A percentile compares a stretch with the other conserved stretches of the same genome.
phyloP scores from a whole-genome alignment of 1,284 basidiomycete genomes.

The Rhodotorula sp. region DNA sequence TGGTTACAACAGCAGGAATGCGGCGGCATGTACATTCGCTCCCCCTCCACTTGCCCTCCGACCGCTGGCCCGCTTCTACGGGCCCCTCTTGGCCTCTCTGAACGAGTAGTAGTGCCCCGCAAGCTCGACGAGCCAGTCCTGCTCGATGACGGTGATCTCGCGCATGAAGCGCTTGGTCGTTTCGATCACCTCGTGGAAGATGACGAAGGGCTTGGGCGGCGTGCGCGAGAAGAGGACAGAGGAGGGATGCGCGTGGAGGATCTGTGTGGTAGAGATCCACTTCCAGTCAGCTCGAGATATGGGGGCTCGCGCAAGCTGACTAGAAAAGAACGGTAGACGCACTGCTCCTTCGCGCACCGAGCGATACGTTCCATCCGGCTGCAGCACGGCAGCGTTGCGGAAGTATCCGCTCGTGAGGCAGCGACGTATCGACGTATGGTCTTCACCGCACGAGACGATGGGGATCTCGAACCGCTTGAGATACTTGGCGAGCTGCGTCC shows the following conservation, averaged over 20 bases:
- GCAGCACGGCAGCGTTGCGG: conserved; percentile 81
- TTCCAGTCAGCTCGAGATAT: neutral
- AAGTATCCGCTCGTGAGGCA: conserved; percentile 92
- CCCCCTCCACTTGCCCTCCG: too few relatives aligned
- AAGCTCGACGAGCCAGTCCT: conserved; percentile 58
- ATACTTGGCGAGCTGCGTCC: conserved; percentile 88
- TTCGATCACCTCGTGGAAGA: conserved; percentile 87
- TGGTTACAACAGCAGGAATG: neutral
- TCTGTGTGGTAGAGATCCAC: conserved; percentile 56
- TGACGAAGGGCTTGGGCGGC: conserved; percentile 84
- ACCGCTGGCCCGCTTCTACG: neutral
- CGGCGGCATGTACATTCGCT: too few relatives aligned
- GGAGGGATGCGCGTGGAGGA: conserved; percentile 85
- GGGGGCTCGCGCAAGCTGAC: neutral
- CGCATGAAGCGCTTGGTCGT: conserved; percentile 77
- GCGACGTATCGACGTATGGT: conserved; percentile 62
- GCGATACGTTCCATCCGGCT: conserved; percentile 59
- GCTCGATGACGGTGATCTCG: conserved; percentile 58
- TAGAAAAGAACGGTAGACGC: conserved; percentile 47
- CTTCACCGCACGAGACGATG: conserved; percentile 60
- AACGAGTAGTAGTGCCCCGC: conserved; percentile 49
- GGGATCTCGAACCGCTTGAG: conserved; percentile 82
- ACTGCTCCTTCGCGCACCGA: conserved; percentile 79
- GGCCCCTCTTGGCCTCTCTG: conserved; percentile 14
- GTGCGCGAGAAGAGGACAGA: conserved; percentile 93